Percentiles rank a stretch among this genome's conserved stretches.
Conservation (phyloP, 1,284 basidiomycete species). For the Lentinus polychrous region DNA sequence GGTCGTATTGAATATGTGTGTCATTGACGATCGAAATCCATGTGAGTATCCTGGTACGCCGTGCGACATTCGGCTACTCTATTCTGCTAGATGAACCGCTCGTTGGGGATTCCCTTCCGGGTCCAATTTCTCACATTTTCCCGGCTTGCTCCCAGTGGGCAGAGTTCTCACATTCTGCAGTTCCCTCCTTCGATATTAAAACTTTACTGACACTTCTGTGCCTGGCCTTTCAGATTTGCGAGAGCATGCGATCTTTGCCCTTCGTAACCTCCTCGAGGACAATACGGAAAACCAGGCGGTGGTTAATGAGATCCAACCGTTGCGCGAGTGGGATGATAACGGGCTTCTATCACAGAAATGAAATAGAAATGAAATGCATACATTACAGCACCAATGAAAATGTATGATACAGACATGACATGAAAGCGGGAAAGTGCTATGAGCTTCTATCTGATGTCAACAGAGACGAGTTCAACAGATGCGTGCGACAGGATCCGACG, state of each 20-base stretch:
- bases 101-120: not conserved
- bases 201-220: conserved; percentile 3
- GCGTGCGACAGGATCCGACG: conserved; percentile 1
- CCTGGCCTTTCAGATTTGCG: conserved; percentile 59
- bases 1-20: conserved; percentile 80
- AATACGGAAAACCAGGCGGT: conserved; percentile 78
- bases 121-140: not conserved
- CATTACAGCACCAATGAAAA: not conserved
- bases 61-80: too few relatives aligned
- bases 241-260: conserved; percentile 82
- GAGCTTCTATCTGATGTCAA: too few relatives aligned
- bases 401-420: conserved; percentile 4
- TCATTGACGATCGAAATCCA: conserved; percentile 84
- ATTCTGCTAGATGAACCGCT: not conserved
- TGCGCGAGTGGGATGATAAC: conserved; percentile 49
- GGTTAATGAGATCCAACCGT: conserved; percentile 66
- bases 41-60: conserved; percentile 54
- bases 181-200: not conserved
- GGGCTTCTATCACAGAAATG: conserved; percentile 21
- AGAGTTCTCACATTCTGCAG: not conserved
- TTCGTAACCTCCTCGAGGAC: conserved; percentile 69
- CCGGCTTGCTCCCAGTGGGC: not conserved
- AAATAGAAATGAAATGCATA: not conserved
- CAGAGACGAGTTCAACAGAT: not conserved
- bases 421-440: too few relatives aligned